A percentile compares a stretch with the other conserved stretches of the same genome.
Conservation (phyloP, 345 rosid species). For the Adansonia digitata region DNA sequence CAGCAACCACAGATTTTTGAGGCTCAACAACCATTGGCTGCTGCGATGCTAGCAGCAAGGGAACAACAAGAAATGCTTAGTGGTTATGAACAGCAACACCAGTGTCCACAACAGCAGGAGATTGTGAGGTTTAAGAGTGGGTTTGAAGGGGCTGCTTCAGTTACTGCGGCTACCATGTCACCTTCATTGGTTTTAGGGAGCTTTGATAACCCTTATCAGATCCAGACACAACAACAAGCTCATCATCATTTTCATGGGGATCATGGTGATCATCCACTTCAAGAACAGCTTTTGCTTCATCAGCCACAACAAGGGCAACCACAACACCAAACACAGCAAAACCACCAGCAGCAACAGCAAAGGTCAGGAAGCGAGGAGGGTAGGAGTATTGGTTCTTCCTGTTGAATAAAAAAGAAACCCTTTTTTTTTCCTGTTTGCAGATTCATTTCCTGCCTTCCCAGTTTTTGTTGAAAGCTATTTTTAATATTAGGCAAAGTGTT, state of each 20-base stretch:
- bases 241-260: too few relatives aligned
- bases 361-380: constrained; percentile 51
- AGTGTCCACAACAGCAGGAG: constrained; percentile 1
- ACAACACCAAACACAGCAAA: constrained; percentile 26
- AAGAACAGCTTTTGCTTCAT: constrained; percentile 55
- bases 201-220: constrained; percentile 50
- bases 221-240: constrained; percentile 33
- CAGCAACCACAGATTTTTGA: constrained; percentile 52
- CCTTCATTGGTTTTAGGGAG: constrained; percentile 13
- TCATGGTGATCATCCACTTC: constrained; percentile 42
- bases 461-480: constrained; percentile 9
- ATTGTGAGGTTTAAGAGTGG: constrained; percentile 4
- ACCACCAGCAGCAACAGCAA: constrained; percentile 41
- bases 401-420: constrained; percentile 12
- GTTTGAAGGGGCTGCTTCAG: constrained; percentile 2
- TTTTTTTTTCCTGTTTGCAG: neutral
- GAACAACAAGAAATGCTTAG: constrained; percentile 65
- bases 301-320: constrained; percentile 37
- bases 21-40: constrained; percentile 50
- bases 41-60: constrained; percentile 45
- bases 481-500: constrained; percentile 21
- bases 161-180: constrained; percentile 11
- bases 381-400: constrained; percentile 36
- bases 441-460: neutral
- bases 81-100: constrained; percentile 31